Evolutionary conservation across 2,329 filamentous ascomycete genomes (phyloP).

Genomic region (Incumbomyces lentus): DNA sequence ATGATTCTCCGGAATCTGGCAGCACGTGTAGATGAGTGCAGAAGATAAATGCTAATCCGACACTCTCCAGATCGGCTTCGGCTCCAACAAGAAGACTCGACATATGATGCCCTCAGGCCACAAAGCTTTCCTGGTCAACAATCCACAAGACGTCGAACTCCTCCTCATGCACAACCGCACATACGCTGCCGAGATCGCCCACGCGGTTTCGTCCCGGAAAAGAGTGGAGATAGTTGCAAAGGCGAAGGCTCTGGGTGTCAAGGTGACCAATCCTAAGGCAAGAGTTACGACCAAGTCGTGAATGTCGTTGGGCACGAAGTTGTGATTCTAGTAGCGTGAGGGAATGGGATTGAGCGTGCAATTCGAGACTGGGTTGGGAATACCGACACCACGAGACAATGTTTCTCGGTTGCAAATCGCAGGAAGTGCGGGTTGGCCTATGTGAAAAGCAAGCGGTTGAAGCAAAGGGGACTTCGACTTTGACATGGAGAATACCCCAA

Average conservation of each 20-base stretch:
- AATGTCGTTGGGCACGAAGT: conserved; percentile 7
- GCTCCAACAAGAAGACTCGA: conserved; percentile 98
- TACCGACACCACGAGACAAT: too few relatives aligned
- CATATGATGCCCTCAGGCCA: conserved; percentile 98
- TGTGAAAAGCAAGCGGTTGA: too few relatives aligned
- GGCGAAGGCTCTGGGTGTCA: conserved; percentile 96
- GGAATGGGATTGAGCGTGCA: neutral
- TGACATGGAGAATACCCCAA: neutral
- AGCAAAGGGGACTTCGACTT: neutral
- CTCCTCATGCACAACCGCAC: conserved; percentile 99
- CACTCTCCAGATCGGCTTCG: conserved; percentile 75
- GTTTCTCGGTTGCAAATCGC: too few relatives aligned
- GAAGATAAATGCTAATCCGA: conserved; percentile 12
- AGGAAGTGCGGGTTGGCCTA: too few relatives aligned
- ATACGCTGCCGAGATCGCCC: conserved; percentile 96
- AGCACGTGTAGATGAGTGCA: too few relatives aligned
- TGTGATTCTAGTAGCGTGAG: neutral
- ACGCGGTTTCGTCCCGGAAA: conserved; percentile 97
- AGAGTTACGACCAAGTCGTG: conserved; percentile 91
- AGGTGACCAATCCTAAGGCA: conserved; percentile 99
- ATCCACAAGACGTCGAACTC: conserved; percentile 88
- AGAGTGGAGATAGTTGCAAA: conserved; percentile 94
- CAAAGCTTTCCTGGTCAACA: conserved; percentile 99
- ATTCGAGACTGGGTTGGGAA: neutral
- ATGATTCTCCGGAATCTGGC: too few relatives aligned